Percentiles rank a stretch among this genome's conserved stretches.
Conservation (phyloP, 2,329 filamentous ascomycete genomes). For the Claviceps sp. region DNA sequence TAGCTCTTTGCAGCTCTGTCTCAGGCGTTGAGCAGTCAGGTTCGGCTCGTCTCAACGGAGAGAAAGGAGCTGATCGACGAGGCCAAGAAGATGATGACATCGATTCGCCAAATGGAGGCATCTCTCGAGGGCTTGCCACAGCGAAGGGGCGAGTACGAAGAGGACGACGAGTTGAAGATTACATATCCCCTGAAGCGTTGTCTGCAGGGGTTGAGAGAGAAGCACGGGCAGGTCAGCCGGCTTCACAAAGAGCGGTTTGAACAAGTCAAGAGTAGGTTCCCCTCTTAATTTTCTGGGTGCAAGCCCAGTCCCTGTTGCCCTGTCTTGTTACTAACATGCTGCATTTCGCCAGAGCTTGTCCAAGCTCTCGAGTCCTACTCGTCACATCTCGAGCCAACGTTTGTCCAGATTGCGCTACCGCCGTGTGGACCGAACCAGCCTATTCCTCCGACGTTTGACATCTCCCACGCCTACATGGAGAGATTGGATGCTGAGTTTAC, state of each 20-base stretch:
- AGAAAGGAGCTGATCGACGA: slow-evolving; percentile 88
- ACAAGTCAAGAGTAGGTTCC: slow-evolving; percentile 72
- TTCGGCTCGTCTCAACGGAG: slow-evolving; percentile 71
- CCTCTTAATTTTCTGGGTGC: too few species aligned
- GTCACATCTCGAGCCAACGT: slow-evolving; percentile 81
- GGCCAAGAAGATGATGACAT: slow-evolving; percentile 69
- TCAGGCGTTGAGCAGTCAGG: slow-evolving; percentile 80
- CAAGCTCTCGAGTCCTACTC: slow-evolving; percentile 93
- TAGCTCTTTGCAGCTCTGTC: slow-evolving; percentile 87
- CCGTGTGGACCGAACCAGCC: slow-evolving; percentile 66
- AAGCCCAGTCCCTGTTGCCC: neutral
- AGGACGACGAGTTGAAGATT: slow-evolving; percentile 57
- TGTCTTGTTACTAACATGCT: neutral
- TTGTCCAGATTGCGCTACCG: slow-evolving; percentile 74
- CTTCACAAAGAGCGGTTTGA: slow-evolving; percentile 86
- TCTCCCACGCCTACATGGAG: slow-evolving; percentile 81
- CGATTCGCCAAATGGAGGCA: slow-evolving; percentile 85
- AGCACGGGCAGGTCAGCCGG: slow-evolving; percentile 65
- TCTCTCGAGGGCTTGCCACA: slow-evolving; percentile 66
- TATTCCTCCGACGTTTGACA: slow-evolving; percentile 72
- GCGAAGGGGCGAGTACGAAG: slow-evolving; percentile 47
- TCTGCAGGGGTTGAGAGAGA: slow-evolving; percentile 70
- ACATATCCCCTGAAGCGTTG: slow-evolving; percentile 76
- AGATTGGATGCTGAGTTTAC: slow-evolving; percentile 84
- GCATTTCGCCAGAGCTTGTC: slow-evolving; percentile 61